phyloP scores from a whole-genome alignment of 2,329 filamentous ascomycete species.

The Colletotrichum sp. region DNA sequence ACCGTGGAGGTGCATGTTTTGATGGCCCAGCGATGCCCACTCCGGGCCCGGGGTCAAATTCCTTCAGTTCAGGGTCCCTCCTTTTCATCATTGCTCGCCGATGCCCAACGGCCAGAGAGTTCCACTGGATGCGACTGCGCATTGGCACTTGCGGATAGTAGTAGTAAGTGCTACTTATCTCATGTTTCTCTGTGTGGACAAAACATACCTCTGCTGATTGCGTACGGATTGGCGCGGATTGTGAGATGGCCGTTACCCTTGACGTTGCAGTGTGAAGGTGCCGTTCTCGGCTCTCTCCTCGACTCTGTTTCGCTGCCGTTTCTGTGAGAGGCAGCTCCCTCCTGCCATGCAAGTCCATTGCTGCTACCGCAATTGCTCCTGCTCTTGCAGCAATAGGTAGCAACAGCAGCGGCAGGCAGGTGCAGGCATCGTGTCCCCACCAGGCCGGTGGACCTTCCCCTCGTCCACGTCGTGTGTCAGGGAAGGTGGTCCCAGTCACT shows the following conservation, averaged over 20 bases:
- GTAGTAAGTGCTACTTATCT: background rate
- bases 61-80: slow-evolving; percentile 17
- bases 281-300: background rate
- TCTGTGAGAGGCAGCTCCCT: background rate
- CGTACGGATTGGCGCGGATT: background rate
- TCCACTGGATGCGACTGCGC: background rate
- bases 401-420: background rate
- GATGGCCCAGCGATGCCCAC: background rate
- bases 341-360: background rate
- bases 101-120: background rate
- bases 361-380: background rate
- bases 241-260: background rate
- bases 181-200: background rate
- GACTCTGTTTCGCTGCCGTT: slow-evolving; percentile 4
- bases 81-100: background rate
- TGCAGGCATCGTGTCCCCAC: background rate
- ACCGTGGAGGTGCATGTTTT: background rate
- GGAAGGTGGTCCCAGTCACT: background rate
- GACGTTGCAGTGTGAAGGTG: background rate
- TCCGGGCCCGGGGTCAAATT: background rate
- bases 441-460: background rate
- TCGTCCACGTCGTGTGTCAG: background rate
- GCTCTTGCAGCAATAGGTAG: background rate
- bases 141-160: background rate
- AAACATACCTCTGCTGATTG: background rate